These are phyloP conservation scores for Ophiostoma quercus DNA, from an alignment of 2,329 filamentous ascomycete species.

Conservation along the genomic window DNA sequence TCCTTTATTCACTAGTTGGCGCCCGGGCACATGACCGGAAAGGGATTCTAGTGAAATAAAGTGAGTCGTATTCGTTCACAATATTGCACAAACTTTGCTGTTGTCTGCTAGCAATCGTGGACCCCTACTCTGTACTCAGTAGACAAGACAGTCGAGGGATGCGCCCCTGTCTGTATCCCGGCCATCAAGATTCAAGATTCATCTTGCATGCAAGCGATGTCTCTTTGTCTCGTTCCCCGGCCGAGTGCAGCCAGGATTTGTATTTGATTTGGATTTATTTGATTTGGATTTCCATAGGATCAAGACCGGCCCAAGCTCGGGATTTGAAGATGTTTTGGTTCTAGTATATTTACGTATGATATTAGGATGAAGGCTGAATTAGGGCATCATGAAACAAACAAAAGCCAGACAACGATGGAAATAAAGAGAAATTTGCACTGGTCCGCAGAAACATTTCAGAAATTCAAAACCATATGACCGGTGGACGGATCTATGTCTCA, in stretches of 20 bases:
- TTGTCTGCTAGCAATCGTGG: background rate
- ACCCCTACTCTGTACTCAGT: too few relatives aligned
- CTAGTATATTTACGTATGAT: too few relatives aligned
- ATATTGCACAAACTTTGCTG: background rate
- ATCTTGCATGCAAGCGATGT: conserved; percentile 10
- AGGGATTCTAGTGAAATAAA: background rate
- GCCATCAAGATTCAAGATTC: background rate
- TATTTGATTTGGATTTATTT: too few relatives aligned
- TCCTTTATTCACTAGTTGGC: background rate
- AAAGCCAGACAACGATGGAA: background rate
- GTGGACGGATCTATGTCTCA: conserved; percentile 6
- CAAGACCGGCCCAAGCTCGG: background rate
- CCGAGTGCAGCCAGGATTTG: background rate
- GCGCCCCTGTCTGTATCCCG: background rate
- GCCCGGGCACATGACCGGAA: background rate
- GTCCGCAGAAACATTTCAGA: background rate
- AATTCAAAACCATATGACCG: background rate
- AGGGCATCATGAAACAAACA: background rate
- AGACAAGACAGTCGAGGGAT: background rate
- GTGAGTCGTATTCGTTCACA: background rate
- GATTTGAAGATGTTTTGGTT: background rate
- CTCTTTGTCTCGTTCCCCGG: background rate
- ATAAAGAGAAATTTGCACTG: background rate
- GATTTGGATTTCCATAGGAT: background rate
- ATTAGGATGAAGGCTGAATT: background rate